Evolutionary conservation across 768 basidiomycete genomes (phyloP), one percentile per base, ranked within the genome.

Genomic region (Calvatia gigantea): DNA sequence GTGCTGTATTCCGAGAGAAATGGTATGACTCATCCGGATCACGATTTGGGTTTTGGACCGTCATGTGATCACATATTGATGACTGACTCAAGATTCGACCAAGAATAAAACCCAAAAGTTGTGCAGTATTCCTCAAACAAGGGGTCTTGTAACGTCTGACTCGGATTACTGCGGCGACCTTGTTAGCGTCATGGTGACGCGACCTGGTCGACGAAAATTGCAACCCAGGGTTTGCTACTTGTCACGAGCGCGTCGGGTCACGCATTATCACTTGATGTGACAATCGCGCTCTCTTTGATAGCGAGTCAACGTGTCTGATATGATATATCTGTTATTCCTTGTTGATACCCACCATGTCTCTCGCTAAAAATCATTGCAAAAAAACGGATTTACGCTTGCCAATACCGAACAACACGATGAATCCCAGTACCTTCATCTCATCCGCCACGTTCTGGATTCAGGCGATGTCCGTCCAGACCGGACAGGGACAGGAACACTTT

Each of bases 401-500:
- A 17, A 7, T 4, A 42, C 42, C 1, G 8, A 23, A 4, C 62
- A 64, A 46, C 90, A 92, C 71, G 94, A 97, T 63, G 96, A 99
- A 69, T 64, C 82, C 41, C 95, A 98, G 69, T 98, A 99, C 67
- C 84, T 97, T 38, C 69, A 80, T 55, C 85, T 99, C 62, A 90
- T 98, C 54, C 72, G 81, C 54, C 78, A 77, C 58, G 87, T 95
- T 59, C 77, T 98, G 38, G 76, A 83, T 37, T 77, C 77, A 0
- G 96, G 96, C 9, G 91, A 91, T 55, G 59, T 71, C 8, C 86
- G 96, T 29, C 83, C 89, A 53, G 96, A 99, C 66, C 85, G 96
- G 46, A 99, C 96, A 0, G 96, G 96, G 15, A 98, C 96, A 0
- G 96, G 96, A 51, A 98, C 95, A 8, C 73, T 91, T 61, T 87